A percentile compares a stretch with the other conserved stretches of the same genome.
Conservation (phyloP, 805 yeast species). For the Kregervanrija pseudodelftensis region DNA sequence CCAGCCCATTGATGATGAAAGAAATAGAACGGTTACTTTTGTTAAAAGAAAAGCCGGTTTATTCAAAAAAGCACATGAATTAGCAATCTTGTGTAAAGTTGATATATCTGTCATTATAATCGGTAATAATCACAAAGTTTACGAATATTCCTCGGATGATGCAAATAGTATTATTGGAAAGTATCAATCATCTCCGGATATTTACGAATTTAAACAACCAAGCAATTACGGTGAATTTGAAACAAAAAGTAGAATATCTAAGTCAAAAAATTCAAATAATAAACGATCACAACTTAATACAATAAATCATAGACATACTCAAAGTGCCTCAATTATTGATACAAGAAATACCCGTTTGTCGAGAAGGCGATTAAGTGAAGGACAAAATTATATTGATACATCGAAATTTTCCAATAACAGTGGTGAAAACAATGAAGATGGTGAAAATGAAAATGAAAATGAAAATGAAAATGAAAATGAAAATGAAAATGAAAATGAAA, state of each 20-base stretch:
- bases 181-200: constrained; percentile 24
- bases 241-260: constrained; percentile 12
- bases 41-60: constrained; percentile 92
- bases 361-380: not conserved
- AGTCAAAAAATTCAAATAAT: not conserved
- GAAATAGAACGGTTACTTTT: constrained; percentile 82
- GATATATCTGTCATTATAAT: constrained; percentile 87
- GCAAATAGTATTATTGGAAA: constrained; percentile 41
- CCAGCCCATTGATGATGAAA: constrained; percentile 82
- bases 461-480: constrained; percentile 3
- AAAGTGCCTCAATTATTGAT: not conserved
- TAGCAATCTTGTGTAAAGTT: constrained; percentile 86
- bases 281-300: not conserved
- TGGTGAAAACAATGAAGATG: not conserved
- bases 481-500: constrained; percentile 1
- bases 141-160: constrained; percentile 74
- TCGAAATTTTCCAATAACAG: not conserved
- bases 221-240: constrained; percentile 57
- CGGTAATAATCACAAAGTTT: constrained; percentile 75
- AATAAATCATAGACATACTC: not conserved
- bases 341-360: not conserved
- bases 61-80: constrained; percentile 79
- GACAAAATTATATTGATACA: not conserved
- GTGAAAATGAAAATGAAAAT: not conserved
- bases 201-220: constrained; percentile 59